Base-by-base conservation (phyloP, 768 basidiomycete genomes). In the Collybia sp. region DNA sequence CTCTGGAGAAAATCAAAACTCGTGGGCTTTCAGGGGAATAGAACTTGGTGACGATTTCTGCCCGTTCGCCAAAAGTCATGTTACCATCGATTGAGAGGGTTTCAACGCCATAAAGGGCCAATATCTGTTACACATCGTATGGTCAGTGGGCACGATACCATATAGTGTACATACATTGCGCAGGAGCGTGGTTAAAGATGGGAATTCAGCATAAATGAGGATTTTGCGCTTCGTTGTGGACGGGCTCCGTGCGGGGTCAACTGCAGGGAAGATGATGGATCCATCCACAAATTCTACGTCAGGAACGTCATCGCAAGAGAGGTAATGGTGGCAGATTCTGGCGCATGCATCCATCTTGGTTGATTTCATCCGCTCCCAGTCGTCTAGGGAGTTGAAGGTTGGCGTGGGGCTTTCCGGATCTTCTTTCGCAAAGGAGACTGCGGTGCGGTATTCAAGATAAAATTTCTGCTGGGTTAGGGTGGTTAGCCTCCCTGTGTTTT, bases 121-220 rank as follows among this genome's bases (percentile, higher is more conserved):
- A 31, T 16, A 53, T 42, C 46, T 53, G 12, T 16, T 15, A 2
- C 37, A 10, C 30, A 17, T n/a, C n/a, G n/a, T 19, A 5, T 30
- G 1, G 6, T 50, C 15, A 42, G 20, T 9, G 13, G 6, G 31
- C 13, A 19, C 30, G 5, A 20, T 12, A 1, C n/a, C 5, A 25
- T 12, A n/a, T 30, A 13, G 31, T 12, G 15, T 19, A 34, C 53
- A 19, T 47, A 63, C 63, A 25, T 57, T 54, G 0, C 40, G 42
- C 1, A 63, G 43, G 2, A 60, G 37, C 0, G 33, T 31, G 2
- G 49, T 47, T 2, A 61, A 33, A 2, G 52, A 54, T 0, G 57
- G 47, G 19, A 63, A 63, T 17, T 58, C 55, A 18, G 35, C 3
- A 18, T 48, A 53, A 2, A 53, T 43, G 5, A 53, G 39, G n/a